These are phyloP conservation scores for Cryptomeria japonica DNA, from an alignment of 75 land plant genomes.

Conservation along the genomic window DNA sequence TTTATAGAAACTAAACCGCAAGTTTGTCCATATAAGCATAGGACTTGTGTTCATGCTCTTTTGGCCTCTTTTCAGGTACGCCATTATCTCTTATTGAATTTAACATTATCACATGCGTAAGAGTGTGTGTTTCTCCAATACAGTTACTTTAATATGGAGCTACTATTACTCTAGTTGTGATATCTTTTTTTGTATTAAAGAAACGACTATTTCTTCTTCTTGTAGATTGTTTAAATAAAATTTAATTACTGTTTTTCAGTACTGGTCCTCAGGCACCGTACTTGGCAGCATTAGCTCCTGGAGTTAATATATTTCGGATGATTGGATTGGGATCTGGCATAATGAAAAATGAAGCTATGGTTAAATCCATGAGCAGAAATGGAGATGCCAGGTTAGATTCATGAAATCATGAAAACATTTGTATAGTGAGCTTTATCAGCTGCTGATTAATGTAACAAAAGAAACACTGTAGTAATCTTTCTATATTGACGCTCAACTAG, in stretches of 20 bases:
- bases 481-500: background rate
- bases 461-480: background rate
- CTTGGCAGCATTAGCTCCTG: conserved; percentile 79
- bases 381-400: conserved; percentile 78
- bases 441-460: background rate
- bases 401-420: background rate
- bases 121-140: background rate
- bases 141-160: background rate
- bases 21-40: conserved; percentile 89
- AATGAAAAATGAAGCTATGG: conserved; percentile 73
- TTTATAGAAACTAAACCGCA: conserved; percentile 79
- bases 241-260: conserved; percentile 36
- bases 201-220: background rate
- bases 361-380: conserved; percentile 85
- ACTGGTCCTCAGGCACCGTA: conserved; percentile 58
- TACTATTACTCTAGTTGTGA: background rate
- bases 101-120: background rate
- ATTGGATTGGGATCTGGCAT: conserved; percentile 81
- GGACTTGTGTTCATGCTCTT: conserved; percentile 91
- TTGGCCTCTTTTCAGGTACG: conserved; percentile 97
- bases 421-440: background rate
- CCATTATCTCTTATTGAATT: background rate
- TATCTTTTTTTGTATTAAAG: background rate
- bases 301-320: conserved; percentile 76
- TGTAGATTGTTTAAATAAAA: background rate